Evolutionary conservation across 345 rosid species (phyloP), one percentile per base, ranked within the genome.

Genomic region (Geranium brycei): DNA sequence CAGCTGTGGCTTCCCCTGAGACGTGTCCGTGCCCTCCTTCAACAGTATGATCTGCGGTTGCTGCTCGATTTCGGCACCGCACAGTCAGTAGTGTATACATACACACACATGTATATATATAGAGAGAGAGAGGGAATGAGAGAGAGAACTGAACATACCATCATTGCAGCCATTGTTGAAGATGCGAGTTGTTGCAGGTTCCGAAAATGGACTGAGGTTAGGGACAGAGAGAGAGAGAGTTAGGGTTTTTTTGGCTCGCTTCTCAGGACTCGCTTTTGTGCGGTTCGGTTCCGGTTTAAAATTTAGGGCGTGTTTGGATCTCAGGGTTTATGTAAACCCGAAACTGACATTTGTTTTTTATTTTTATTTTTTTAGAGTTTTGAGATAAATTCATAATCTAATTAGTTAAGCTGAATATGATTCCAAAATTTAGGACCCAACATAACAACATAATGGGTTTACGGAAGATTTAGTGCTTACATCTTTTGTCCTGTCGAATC

Each of bases 31-130:
- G 7, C 99, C 99, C 82, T 95, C 99, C 77, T 95, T 95, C 70
- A 95, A 68, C 56, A 95, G 87, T 68, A 95, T 91, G 87, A 95
- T 95, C 82, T 95, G 97, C 59, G 97, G 97, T 85, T 91, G 99
- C 99, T 93, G 89, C 53, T 47, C 53, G 53, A 47, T 23, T 62
- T 23, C 28, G 68, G 16, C 65, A 19, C 55, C 17, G 18, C 14
- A 3, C 1, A 5, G 12, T 47, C 8, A 19, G 58, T n/a, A 30
- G 23, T 30, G 0, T 4, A 59, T n/a, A 58, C 59, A 61, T 19
- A 7, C 16, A 40, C 1, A 61, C 2, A n/a, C n/a, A n/a, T n/a
- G n/a, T n/a, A 17, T 17, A 61, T 62, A 47, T n/a, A 5, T 15
- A 15, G 7, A 8, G 0, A 2, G 16, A 31, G 3, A 47, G 17